phyloP scores from a whole-genome alignment of 2,329 filamentous ascomycete species.

The Phialophora macrospora region DNA sequence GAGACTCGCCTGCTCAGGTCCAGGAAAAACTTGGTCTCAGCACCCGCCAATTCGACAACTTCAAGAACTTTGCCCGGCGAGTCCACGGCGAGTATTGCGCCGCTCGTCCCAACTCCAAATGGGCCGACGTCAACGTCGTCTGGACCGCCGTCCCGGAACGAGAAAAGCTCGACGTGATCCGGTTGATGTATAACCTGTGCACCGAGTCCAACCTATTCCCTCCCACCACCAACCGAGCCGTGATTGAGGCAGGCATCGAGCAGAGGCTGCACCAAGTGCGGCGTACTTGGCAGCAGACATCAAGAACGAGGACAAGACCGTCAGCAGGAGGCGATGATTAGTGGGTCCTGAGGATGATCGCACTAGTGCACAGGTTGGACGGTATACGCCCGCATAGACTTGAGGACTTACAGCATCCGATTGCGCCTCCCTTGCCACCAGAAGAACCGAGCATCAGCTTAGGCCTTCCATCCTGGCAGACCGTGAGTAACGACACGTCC shows the following conservation, averaged over 20 bases:
- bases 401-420: slow-evolving; percentile 13
- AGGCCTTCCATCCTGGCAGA: slow-evolving; percentile 11
- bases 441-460: slow-evolving; percentile 8
- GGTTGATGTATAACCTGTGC: slow-evolving; percentile 31
- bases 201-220: slow-evolving; percentile 29
- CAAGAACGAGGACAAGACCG: slow-evolving; percentile 26
- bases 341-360: slow-evolving; percentile 16
- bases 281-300: slow-evolving; percentile 35
- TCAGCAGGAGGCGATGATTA: slow-evolving; percentile 23
- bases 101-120: slow-evolving; percentile 31
- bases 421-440: slow-evolving; percentile 1
- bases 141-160: slow-evolving; percentile 33
- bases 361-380: slow-evolving; percentile 14
- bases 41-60: slow-evolving; percentile 32
- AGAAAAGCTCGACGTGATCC: slow-evolving; percentile 30
- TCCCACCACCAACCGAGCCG: slow-evolving; percentile 18
- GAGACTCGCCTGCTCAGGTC: slow-evolving; percentile 31
- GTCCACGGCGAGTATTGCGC: slow-evolving; percentile 33
- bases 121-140: slow-evolving; percentile 32
- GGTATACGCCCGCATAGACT: slow-evolving; percentile 13
- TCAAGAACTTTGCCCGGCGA: slow-evolving; percentile 33
- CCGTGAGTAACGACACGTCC: neutral
- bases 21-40: slow-evolving; percentile 31
- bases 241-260: slow-evolving; percentile 30
- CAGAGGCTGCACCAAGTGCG: slow-evolving; percentile 34